Base-by-base conservation (phyloP, 345 rosid genomes). In the Linum tenue region DNA sequence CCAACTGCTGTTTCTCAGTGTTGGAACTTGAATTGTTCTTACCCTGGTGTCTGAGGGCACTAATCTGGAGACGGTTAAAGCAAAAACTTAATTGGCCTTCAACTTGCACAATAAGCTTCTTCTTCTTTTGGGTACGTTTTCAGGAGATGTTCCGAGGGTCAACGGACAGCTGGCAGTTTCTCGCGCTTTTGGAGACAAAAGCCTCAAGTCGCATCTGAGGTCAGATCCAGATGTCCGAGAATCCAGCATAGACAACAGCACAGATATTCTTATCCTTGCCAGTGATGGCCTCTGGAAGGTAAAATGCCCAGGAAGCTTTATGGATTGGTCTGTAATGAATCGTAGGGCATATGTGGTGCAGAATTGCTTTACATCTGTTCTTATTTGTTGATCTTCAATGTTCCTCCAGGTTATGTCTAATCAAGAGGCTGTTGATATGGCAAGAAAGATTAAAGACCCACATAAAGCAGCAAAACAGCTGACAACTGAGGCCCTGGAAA, bases 201-300 rank as follows among this genome's bases (percentile, higher is more conserved):
- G 84, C 76, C 95, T 87, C 15, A 87, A 87, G 67, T 74, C 84
- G 39, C 83, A 83, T 77, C 64, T 87, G 63, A 80, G 86, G 10
- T 78, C 85, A 59, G 85, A 87, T 68, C 94, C 90, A 17, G 88
- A 85, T 31, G 69, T 85, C 66, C 80, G 66, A 69, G 69, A 76
- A 38, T 63, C 64, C 0, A n/a, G 5, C 57, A 56, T 87, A 50
- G 82, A 80, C 56, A 60, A 67, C 64, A 66, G n/a, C 39, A 73
- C 70, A 5, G 90, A 82, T 0, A 2, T 82, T 51, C 74, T 87
- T 56, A 67, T 87, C 65, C 85, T 85, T 4, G 90, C 94, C 6
- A 85, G 90, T 61, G 94, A 87, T 53, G 94, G 94, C 59, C 77
- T 87, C 59, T 85, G 85, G 58, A 87, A 87, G 94, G 95, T 88